phyloP scores from a whole-genome alignment of 768 basidiomycete genomes.

The Megacollybia marginata region DNA sequence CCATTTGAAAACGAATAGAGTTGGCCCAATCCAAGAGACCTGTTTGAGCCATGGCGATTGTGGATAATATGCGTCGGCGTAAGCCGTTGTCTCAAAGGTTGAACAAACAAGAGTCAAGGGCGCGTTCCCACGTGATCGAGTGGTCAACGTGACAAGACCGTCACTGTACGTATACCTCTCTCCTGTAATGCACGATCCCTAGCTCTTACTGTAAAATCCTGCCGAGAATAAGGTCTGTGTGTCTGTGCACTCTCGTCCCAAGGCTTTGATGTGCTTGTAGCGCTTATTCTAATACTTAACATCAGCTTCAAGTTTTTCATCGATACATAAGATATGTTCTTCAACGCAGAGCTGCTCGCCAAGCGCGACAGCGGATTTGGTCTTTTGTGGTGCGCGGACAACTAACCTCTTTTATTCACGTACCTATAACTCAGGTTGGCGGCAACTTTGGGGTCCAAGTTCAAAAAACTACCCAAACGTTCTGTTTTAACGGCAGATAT shows the following conservation, averaged over 20 bases:
- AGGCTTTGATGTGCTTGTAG: no score
- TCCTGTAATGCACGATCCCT: no score
- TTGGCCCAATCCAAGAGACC: slow-evolving; percentile 69
- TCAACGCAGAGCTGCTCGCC: slow-evolving; percentile 72
- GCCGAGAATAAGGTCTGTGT: no score
- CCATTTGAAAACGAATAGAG: slow-evolving; percentile 59
- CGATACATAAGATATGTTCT: slow-evolving; percentile 57
- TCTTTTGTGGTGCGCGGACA: slow-evolving; percentile 58
- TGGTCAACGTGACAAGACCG: no score
- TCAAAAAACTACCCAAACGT: slow-evolving; percentile 75
- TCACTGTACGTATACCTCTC: no score
- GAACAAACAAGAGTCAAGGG: no score
- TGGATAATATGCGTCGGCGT: no score
- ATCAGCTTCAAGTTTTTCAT: background rate
- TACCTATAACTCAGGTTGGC: slow-evolving; percentile 64
- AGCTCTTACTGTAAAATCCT: no score
- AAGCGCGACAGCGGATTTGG: slow-evolving; percentile 85
- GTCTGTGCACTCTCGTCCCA: no score
- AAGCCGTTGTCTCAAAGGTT: no score
- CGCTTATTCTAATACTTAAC: background rate
- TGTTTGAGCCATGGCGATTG: slow-evolving; percentile 27
- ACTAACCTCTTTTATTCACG: background rate
- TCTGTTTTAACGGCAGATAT: slow-evolving; percentile 86
- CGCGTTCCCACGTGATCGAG: no score
- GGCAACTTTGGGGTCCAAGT: slow-evolving; percentile 83